These are phyloP conservation scores for Cyclotella cryptica DNA, from an alignment of 108 stramenopile species.

Conservation along the genomic window DNA sequence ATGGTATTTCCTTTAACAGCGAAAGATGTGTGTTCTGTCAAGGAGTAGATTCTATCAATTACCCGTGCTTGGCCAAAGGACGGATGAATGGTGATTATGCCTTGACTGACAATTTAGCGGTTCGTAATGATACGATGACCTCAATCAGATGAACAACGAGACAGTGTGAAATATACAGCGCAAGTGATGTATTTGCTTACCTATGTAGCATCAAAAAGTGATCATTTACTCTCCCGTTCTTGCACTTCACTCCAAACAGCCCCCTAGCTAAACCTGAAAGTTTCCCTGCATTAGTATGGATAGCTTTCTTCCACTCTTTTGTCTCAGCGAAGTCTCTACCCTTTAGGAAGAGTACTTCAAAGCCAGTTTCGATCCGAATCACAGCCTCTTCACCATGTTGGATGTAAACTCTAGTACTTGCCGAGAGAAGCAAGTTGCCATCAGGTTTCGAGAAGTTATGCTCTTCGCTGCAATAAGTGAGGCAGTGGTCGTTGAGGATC, in stretches of 20 bases:
- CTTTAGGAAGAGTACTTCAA: constrained; percentile 25
- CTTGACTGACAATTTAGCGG: constrained; percentile 31
- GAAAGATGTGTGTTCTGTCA: constrained; percentile 25
- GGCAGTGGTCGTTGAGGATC: constrained; percentile 43
- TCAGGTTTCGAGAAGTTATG: constrained; percentile 32
- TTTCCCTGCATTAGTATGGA: constrained; percentile 22
- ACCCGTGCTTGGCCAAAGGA: constrained; percentile 24
- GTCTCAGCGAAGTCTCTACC: constrained; percentile 32
- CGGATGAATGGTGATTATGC: constrained; percentile 40
- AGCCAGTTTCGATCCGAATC: constrained; percentile 44
- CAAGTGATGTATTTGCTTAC: constrained; percentile 1
- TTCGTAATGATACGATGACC: neutral
- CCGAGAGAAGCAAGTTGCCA: constrained; percentile 32
- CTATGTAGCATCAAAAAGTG: constrained; percentile 42
- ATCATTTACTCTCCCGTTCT: constrained; percentile 31
- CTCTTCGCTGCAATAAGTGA: constrained; percentile 36
- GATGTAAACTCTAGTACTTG: constrained; percentile 36
- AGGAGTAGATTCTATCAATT: constrained; percentile 24
- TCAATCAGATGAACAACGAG: neutral
- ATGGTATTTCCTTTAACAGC: constrained; percentile 31
- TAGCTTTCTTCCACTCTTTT: constrained; percentile 45
- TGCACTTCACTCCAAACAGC: constrained; percentile 29
- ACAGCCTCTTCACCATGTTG: constrained; percentile 35
- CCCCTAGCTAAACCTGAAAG: constrained; percentile 28
- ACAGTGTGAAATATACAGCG: neutral